These are phyloP conservation scores for Syzygium jambos DNA, from an alignment of 345 rosid species.

Conservation along the genomic window DNA sequence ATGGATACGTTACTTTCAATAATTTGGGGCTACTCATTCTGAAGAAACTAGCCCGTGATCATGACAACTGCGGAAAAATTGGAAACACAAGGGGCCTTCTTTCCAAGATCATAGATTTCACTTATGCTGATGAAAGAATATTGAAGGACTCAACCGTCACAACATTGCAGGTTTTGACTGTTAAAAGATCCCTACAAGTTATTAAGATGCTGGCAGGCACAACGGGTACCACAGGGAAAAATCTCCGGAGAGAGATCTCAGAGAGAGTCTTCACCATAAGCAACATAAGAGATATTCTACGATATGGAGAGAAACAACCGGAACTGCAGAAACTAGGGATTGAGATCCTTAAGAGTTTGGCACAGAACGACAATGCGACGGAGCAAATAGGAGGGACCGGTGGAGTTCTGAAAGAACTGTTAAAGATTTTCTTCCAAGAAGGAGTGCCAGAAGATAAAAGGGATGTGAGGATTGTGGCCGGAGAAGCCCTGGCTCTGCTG, in stretches of 20 bases:
- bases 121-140: constrained; percentile 41
- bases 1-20: constrained; percentile 55
- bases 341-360: constrained; percentile 52
- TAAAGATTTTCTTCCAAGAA: constrained; percentile 45
- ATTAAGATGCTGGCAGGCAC: constrained; percentile 70
- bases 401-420: constrained; percentile 57
- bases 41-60: constrained; percentile 65
- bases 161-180: constrained; percentile 43
- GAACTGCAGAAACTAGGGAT: constrained; percentile 66
- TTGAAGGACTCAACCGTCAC: constrained; percentile 34
- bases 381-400: constrained; percentile 74
- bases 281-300: constrained; percentile 58
- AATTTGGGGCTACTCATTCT: constrained; percentile 66
- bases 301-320: constrained; percentile 30
- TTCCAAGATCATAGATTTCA: constrained; percentile 64
- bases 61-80: constrained; percentile 75
- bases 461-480: constrained; percentile 52
- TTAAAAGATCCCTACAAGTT: constrained; percentile 58
- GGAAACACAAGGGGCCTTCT: constrained; percentile 77
- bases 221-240: constrained; percentile 50
- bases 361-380: constrained; percentile 46
- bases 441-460: constrained; percentile 11
- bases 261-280: constrained; percentile 62
- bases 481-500: constrained; percentile 76
- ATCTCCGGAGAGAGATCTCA: constrained; percentile 63